Percentiles rank a stretch among this genome's conserved stretches.
These are phyloP conservation scores for Kalanchoe fedtschenkoi DNA, from an alignment of 164 flowering plant genomes.

Conservation along the genomic window DNA sequence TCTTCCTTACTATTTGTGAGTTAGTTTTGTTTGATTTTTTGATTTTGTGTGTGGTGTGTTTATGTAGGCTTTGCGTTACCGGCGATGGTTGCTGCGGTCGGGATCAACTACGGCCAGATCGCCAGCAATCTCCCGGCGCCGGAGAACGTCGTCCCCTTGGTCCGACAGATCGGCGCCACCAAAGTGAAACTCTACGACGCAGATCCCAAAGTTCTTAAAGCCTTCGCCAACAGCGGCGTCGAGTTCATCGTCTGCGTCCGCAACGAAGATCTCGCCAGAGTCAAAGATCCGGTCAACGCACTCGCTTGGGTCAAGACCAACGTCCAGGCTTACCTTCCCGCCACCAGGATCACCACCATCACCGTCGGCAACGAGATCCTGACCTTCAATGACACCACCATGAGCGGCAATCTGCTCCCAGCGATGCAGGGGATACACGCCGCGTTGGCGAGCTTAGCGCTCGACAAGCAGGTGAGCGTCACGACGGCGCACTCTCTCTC, in stretches of 20 bases:
- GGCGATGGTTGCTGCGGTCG: neutral
- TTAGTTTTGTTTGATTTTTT: too few species aligned
- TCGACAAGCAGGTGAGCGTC: neutral
- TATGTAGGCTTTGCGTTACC: neutral
- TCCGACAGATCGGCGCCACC: constrained; percentile 3
- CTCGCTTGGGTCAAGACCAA: constrained; percentile 43
- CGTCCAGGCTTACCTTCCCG: constrained; percentile 69
- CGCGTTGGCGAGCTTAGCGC: neutral
- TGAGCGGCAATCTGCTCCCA: constrained; percentile 31
- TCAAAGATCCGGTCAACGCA: constrained; percentile 59
- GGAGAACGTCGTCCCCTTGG: neutral
- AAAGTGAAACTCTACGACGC: constrained; percentile 28
- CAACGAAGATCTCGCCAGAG: constrained; percentile 34
- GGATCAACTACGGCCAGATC: constrained; percentile 3
- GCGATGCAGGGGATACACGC: constrained; percentile 45
- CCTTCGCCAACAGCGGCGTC: constrained; percentile 58
- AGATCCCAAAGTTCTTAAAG: constrained; percentile 35
- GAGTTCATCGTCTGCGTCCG: constrained; percentile 61
- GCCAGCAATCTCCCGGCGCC: neutral
- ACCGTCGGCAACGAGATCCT: constrained; percentile 53
- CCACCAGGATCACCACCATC: constrained; percentile 43
- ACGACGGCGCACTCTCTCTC: neutral
- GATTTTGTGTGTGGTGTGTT: neutral
- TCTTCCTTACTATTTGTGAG: too few species aligned
- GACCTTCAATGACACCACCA: constrained; percentile 14